Conservation (phyloP, 2,329 filamentous ascomycete species). For the Drechslera avenae region DNA sequence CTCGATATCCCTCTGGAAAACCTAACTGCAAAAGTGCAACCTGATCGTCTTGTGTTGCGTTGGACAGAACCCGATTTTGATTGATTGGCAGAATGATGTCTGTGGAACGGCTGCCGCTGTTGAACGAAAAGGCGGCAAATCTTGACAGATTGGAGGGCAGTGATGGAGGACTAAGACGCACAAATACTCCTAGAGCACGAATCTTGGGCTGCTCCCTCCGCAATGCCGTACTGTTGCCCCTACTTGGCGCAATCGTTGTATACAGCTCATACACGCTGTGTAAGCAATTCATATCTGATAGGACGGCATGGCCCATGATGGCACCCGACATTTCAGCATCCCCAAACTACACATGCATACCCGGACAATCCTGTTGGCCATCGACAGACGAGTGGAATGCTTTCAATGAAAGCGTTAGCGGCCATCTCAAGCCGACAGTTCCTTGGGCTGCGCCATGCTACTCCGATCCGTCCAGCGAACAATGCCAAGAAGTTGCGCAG, state of each 20-base stretch:
- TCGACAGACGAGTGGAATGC: slow-evolving; percentile 34
- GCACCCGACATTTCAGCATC: neutral
- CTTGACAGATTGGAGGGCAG: slow-evolving; percentile 5
- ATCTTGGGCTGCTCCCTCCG: neutral
- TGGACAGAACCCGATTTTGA: neutral
- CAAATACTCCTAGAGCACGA: neutral
- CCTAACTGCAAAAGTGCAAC: neutral
- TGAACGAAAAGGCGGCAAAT: slow-evolving; percentile 20
- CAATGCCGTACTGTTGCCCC: slow-evolving; percentile 2
- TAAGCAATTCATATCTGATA: neutral
- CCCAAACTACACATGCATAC: slow-evolving; percentile 42
- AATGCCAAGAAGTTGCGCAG: slow-evolving; percentile 28
- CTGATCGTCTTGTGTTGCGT: neutral
- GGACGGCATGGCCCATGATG: neutral
- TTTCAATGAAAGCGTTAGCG: slow-evolving; percentile 42
- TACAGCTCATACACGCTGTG: slow-evolving; percentile 10
- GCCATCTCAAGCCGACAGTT: slow-evolving; percentile 35
- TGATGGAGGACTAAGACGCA: neutral
- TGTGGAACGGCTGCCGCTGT: slow-evolving; percentile 17
- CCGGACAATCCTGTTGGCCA: slow-evolving; percentile 47
- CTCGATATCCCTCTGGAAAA: neutral
- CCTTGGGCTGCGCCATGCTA: slow-evolving; percentile 44
- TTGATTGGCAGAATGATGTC: slow-evolving; percentile 14
- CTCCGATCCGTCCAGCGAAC: slow-evolving; percentile 20
- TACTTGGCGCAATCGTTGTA: slow-evolving; percentile 12